phyloP scores from a whole-genome alignment of 2,329 filamentous ascomycete species.

The Hirsutella rhossiliensis region DNA sequence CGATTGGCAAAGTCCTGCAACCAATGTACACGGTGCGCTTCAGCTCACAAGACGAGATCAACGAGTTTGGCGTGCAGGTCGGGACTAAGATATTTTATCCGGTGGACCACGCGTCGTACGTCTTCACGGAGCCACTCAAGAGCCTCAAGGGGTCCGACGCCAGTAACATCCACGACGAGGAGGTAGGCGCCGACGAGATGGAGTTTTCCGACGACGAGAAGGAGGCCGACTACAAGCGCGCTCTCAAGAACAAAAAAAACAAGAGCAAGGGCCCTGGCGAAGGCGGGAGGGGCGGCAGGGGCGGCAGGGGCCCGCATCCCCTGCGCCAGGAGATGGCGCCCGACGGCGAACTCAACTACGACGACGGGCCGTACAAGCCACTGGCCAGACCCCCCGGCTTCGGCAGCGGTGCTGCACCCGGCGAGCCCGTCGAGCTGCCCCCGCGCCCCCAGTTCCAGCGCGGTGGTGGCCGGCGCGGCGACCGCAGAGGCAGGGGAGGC shows the following conservation, averaged over 20 bases:
- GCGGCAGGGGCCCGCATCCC: slow-evolving; percentile 26
- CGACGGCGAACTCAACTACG: slow-evolving; percentile 48
- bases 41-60: slow-evolving; percentile 53
- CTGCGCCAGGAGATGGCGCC: slow-evolving; percentile 25
- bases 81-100: slow-evolving; percentile 72
- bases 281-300: slow-evolving; percentile 21
- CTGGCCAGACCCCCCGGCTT: slow-evolving; percentile 56
- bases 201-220: slow-evolving; percentile 97
- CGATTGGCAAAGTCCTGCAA: slow-evolving; percentile 72
- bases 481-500: slow-evolving; percentile 30
- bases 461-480: slow-evolving; percentile 32
- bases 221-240: slow-evolving; percentile 69
- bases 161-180: slow-evolving; percentile 90
- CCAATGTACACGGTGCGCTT: slow-evolving; percentile 81
- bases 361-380: slow-evolving; percentile 61
- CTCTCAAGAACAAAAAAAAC: slow-evolving; percentile 54
- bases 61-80: slow-evolving; percentile 51
- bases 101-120: slow-evolving; percentile 63
- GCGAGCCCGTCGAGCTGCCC: slow-evolving; percentile 23
- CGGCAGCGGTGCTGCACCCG: slow-evolving; percentile 32
- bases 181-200: slow-evolving; percentile 71
- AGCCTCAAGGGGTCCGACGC: slow-evolving; percentile 81
- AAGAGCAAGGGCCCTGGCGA: slow-evolving; percentile 18
- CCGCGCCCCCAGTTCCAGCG: slow-evolving; percentile 19
- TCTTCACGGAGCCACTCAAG: slow-evolving; percentile 76